These are phyloP conservation scores for Nigrospora sphaerica DNA, from an alignment of 2,329 filamentous ascomycete genomes.

Conservation along the genomic window DNA sequence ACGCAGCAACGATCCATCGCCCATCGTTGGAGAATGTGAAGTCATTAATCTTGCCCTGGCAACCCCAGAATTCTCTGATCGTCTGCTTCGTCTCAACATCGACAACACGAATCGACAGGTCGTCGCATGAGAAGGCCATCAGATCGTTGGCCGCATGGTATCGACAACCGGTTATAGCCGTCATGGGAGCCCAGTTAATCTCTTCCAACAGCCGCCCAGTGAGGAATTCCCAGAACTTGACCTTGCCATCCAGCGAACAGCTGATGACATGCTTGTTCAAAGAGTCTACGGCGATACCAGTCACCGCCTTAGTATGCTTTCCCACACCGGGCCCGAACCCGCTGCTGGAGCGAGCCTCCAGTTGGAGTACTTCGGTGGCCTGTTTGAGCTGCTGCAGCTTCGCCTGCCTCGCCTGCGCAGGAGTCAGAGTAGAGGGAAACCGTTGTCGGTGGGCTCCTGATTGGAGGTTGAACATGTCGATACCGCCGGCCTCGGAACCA, in stretches of 20 bases:
- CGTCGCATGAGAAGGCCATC: constrained; percentile 81
- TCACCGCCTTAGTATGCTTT: constrained; percentile 75
- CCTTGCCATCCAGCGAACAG: constrained; percentile 80
- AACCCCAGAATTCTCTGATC: constrained; percentile 89
- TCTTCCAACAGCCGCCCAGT: constrained; percentile 73
- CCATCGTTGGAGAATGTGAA: constrained; percentile 89
- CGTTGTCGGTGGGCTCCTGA: constrained; percentile 83
- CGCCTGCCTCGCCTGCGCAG: constrained; percentile 69
- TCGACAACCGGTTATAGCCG: constrained; percentile 66
- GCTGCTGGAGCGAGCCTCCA: constrained; percentile 37
- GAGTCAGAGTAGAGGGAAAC: constrained; percentile 75
- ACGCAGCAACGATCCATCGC: constrained; percentile 85
- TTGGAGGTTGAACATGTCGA: constrained; percentile 96
- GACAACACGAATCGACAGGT: constrained; percentile 79
- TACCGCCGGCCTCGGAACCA: constrained; percentile 72
- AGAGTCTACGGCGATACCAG: constrained; percentile 81
- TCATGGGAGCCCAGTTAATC: constrained; percentile 76
- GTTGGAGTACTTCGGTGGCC: constrained; percentile 48
- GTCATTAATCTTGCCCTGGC: constrained; percentile 65
- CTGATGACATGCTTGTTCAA: constrained; percentile 82
- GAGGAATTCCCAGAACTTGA: constrained; percentile 98
- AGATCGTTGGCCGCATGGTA: constrained; percentile 82
- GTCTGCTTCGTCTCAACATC: constrained; percentile 86
- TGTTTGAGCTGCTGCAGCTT: constrained; percentile 58
- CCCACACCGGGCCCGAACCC: constrained; percentile 49